These are phyloP conservation scores for Coccinonectria pachysandricola DNA, from an alignment of 2,329 filamentous ascomycete genomes.

Conservation along the genomic window DNA sequence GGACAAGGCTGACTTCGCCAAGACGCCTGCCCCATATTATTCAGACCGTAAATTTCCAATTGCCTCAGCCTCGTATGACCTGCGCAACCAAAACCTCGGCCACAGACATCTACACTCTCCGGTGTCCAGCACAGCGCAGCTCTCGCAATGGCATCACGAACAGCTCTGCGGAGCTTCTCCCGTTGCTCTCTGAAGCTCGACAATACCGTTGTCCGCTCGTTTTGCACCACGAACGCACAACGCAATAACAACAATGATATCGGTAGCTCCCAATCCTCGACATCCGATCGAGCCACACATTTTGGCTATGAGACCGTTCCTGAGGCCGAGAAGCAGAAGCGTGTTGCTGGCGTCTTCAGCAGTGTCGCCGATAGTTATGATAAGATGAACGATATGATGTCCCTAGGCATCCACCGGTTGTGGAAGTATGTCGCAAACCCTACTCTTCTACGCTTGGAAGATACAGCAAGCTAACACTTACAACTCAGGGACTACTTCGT, in stretches of 20 bases:
- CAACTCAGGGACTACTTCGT: slow-evolving; percentile 82
- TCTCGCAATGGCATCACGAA: slow-evolving; percentile 19
- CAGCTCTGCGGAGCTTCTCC: slow-evolving; percentile 20
- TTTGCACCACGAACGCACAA: slow-evolving; percentile 19
- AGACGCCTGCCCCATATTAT: too few species aligned
- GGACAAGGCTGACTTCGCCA: slow-evolving; percentile 18
- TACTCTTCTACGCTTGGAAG: too few species aligned
- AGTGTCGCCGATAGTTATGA: slow-evolving; percentile 93
- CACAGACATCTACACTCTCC: too few species aligned
- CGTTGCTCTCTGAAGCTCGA: slow-evolving; percentile 13
- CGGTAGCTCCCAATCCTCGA: slow-evolving; percentile 15
- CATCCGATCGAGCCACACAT: slow-evolving; percentile 58
- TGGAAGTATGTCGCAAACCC: slow-evolving; percentile 77
- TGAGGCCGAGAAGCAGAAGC: slow-evolving; percentile 61
- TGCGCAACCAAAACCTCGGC: slow-evolving; percentile 13
- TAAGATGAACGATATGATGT: slow-evolving; percentile 99
- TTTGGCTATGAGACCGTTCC: slow-evolving; percentile 84
- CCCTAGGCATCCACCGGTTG: slow-evolving; percentile 86
- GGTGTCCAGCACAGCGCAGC: slow-evolving; percentile 5
- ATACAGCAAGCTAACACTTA: too few species aligned
- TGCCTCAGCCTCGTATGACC: slow-evolving; percentile 21
- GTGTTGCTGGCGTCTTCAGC: slow-evolving; percentile 82
- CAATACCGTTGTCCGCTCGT: slow-evolving; percentile 13
- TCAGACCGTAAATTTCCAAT: slow-evolving; percentile 16
- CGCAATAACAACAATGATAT: slow-evolving; percentile 12